Evolutionary conservation across 148 eudicot genomes (phyloP).

Genomic region (Chenopodium berlandieri): DNA sequence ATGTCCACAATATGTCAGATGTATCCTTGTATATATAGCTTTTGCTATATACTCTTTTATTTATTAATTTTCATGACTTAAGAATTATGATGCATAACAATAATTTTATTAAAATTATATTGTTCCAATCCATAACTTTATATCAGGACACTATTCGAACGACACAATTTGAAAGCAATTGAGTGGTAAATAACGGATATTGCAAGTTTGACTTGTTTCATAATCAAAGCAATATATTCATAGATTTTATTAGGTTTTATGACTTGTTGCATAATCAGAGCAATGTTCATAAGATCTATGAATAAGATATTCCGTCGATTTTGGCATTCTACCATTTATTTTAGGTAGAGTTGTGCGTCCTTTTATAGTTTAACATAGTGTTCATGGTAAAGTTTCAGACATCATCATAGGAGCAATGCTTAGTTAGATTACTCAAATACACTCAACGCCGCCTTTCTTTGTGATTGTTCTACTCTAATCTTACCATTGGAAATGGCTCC

Average conservation of each 20-base stretch:
- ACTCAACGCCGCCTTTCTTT: too few species aligned
- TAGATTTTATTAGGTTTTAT: neutral
- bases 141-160: slow-evolving; percentile 58
- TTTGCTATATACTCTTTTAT: too few species aligned
- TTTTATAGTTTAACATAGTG: too few species aligned
- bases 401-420: too few species aligned
- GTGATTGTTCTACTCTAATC: too few species aligned
- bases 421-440: too few species aligned
- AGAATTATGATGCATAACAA: neutral
- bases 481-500: too few species aligned
- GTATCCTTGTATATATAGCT: slow-evolving; percentile 53
- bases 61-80: neutral
- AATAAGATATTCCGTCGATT: neutral
- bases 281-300: neutral
- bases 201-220: slow-evolving; percentile 42
- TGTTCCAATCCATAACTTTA: slow-evolving; percentile 34
- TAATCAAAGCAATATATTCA: too few species aligned
- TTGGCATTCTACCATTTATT: neutral
- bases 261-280: neutral
- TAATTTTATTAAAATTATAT: neutral
- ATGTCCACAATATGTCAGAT: slow-evolving; percentile 38
- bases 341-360: too few species aligned
- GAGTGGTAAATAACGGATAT: slow-evolving; percentile 56
- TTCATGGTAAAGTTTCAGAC: too few species aligned
- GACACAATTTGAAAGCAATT: slow-evolving; percentile 51